These are phyloP conservation scores for Flueggea neowawraea DNA, from an alignment of 441 rosid genomes.

Conservation along the genomic window DNA sequence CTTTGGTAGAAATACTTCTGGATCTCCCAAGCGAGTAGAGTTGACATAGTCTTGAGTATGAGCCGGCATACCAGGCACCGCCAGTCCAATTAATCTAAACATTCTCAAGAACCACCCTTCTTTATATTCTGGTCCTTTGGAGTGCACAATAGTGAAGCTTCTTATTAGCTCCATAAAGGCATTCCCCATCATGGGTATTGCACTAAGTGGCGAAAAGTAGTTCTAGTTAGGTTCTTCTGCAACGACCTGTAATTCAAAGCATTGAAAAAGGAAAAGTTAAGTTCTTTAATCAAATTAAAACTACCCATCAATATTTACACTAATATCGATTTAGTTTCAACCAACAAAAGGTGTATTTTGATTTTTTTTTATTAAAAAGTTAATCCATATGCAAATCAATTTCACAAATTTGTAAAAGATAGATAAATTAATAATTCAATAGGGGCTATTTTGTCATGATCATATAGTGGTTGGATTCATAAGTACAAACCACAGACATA, in stretches of 20 bases:
- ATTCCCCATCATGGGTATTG: constrained; percentile 24
- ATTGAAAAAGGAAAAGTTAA: no score
- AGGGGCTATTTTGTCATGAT: no score
- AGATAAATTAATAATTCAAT: no score
- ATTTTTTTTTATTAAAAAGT: no score
- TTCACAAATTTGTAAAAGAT: no score
- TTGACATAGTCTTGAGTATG: constrained; percentile 75
- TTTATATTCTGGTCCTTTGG: constrained; percentile 43
- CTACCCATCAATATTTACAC: no score
- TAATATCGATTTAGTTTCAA: no score
- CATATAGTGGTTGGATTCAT: no score
- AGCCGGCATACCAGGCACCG: constrained; percentile 53
- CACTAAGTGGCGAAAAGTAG: constrained; percentile 30
- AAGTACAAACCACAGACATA: no score
- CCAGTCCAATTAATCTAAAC: constrained; percentile 43
- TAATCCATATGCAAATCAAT: no score
- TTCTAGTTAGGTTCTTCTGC: constrained; percentile 52
- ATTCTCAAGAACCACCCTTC: constrained; percentile 49
- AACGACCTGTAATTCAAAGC: constrained; percentile 28
- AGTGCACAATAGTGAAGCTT: constrained; percentile 39
- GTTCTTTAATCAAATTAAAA: no score
- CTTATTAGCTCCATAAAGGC: constrained; percentile 52
- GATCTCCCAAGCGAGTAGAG: constrained; percentile 39
- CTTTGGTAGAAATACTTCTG: constrained; percentile 15
- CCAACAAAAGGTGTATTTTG: not conserved